Evolutionary conservation across 2,329 filamentous ascomycete genomes (phyloP).

Genomic region (Moelleriella libera): DNA sequence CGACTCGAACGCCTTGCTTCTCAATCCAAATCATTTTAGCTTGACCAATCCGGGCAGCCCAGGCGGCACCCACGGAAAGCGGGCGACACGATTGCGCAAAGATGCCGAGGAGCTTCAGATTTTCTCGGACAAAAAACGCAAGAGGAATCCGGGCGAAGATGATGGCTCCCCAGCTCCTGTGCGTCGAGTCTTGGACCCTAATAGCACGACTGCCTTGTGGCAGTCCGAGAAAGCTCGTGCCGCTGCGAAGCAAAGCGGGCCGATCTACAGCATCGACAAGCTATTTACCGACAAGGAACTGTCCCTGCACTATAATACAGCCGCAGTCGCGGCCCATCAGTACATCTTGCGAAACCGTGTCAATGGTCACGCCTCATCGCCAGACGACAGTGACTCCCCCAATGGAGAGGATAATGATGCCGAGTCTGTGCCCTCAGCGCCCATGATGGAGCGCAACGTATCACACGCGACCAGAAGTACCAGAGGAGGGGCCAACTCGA

Average conservation of each 20-base stretch:
- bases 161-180: constrained; percentile 48
- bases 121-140: constrained; percentile 48
- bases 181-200: constrained; percentile 39
- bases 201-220: constrained; percentile 47
- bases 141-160: constrained; percentile 44
- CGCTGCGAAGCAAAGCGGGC: constrained; percentile 40
- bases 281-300: constrained; percentile 59
- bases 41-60: constrained; percentile 51
- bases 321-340: constrained; percentile 47
- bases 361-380: constrained; percentile 34
- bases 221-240: constrained; percentile 43
- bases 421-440: constrained; percentile 32
- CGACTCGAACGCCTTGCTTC: constrained; percentile 48
- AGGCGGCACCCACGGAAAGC: constrained; percentile 47
- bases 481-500: constrained; percentile 26
- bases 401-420: constrained; percentile 36
- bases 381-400: constrained; percentile 38
- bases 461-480: constrained; percentile 53
- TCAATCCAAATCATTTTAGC: constrained; percentile 56
- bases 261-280: constrained; percentile 53
- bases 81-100: constrained; percentile 46
- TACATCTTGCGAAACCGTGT: constrained; percentile 44
- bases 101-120: constrained; percentile 43
- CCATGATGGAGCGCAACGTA: constrained; percentile 47
- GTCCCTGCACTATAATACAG: constrained; percentile 48